Evolutionary conservation across 495 filamentous ascomycete genomes (phyloP), one percentile per base, ranked within the genome.

Genomic region (Penicillium turbatum): DNA sequence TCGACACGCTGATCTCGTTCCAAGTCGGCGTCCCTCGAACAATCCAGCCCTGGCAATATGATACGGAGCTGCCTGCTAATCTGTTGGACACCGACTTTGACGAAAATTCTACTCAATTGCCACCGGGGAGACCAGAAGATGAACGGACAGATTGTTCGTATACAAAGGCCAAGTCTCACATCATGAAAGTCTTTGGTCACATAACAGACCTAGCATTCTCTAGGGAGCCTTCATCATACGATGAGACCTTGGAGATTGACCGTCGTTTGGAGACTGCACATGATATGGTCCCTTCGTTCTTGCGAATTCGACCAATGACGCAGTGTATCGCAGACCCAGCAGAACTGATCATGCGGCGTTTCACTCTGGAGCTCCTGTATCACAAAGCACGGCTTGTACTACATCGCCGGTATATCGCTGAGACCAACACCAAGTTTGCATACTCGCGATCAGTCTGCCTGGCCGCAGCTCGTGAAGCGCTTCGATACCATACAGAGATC

Each of bases 381-480:
- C 86, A 91, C 59, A 95, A 95, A 64, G 79, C 86, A 8, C 79
- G 91, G 51, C 87, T 86, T 43, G 85, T 93, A 24, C 78, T 97
- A 43, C 92, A 97, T 64, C 82, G 90, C 19, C 87, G 87, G 49
- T 96, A 93, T 66, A 79, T 95, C 57, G 76, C 78, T 5, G 78
- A 85, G 51, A 83, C 84, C 6, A 77, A 85, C 19, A 73, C 81
- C 55, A 88, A 92, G 11, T 95, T 90, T 59, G 79, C 83, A 7
- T 86, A 90, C 63, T 95, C 89, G 6, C 81, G 90, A n/a, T 81
- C 81, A 44, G 84, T 83, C 8, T 93, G 90, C 55, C 83, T 97
- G 38, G 85, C 87, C 46, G 85, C 92, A 3, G 88, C 87, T 0
- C 79, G 92, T 67, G 79, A 84, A 55, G 84, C 90, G 30, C 75